Conservation (phyloP, 768 basidiomycete species). For the Calocybe gangraenosa region DNA sequence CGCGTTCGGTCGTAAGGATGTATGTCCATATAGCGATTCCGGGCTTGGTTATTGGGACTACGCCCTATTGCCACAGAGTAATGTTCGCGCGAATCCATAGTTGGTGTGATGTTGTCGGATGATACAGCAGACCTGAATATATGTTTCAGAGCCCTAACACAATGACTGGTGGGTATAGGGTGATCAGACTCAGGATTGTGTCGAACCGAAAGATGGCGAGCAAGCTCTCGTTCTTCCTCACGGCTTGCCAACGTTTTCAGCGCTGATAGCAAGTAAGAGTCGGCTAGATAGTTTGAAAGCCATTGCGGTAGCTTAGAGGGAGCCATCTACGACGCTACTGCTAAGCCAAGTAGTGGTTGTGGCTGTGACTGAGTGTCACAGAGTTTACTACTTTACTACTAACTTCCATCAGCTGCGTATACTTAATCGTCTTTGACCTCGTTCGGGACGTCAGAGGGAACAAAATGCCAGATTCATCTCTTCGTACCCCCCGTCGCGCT, state of each 20-base stretch:
- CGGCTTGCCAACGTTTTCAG: conserved; percentile 9
- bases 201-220: conserved; percentile 10
- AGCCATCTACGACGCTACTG: conserved; percentile 5
- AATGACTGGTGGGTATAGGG: not conserved
- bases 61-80: conserved; percentile 56
- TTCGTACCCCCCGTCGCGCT: conserved; percentile 21
- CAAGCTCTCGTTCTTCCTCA: conserved; percentile 13
- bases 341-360: no score
- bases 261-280: conserved; percentile 8
- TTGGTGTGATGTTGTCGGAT: not conserved
- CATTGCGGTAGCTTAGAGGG: conserved; percentile 9
- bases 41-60: conserved; percentile 35
- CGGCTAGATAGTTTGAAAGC: conserved; percentile 10
- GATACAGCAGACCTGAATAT: not conserved
- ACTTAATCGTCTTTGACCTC: not conserved
- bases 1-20: conserved; percentile 81
- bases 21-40: conserved; percentile 73
- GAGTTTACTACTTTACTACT: conserved; percentile 1
- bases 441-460: conserved; percentile 3
- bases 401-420: not conserved
- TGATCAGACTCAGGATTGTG: not conserved
- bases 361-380: no score
- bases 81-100: conserved; percentile 23
- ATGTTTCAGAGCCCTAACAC: not conserved
- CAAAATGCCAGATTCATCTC: conserved; percentile 18